These are phyloP conservation scores for Ramaria rubella DNA, from an alignment of 768 basidiomycete species.

Conservation along the genomic window DNA sequence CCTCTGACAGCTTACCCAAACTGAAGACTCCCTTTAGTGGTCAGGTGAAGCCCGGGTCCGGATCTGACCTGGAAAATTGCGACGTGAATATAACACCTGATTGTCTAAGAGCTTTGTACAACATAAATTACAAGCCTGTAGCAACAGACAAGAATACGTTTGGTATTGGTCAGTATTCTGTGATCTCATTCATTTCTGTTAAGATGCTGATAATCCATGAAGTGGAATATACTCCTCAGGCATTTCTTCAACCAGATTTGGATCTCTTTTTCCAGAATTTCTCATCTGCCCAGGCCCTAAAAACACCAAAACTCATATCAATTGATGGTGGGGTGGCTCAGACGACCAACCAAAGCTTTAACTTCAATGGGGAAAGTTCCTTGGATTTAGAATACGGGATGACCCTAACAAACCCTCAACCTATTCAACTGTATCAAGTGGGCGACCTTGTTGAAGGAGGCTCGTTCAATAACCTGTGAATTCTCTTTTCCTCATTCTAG, in stretches of 20 bases:
- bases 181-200: background rate
- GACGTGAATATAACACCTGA: constrained; percentile 15
- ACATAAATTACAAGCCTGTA: constrained; percentile 27
- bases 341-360: constrained; percentile 36
- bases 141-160: constrained; percentile 8
- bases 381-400: constrained; percentile 36
- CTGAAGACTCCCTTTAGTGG: constrained; percentile 2
- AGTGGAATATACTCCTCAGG: constrained; percentile 11
- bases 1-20: constrained; percentile 6
- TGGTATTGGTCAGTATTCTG: constrained; percentile 5
- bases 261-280: constrained; percentile 10
- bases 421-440: constrained; percentile 14
- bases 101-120: constrained; percentile 31
- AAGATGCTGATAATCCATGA: background rate
- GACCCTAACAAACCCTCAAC: constrained; percentile 6
- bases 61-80: background rate
- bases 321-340: constrained; percentile 23
- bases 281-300: constrained; percentile 3
- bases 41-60: background rate
- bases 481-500: background rate
- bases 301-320: constrained; percentile 1
- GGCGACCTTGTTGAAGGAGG: constrained; percentile 11
- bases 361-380: constrained; percentile 57
- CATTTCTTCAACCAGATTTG: constrained; percentile 6
- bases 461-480: constrained; percentile 3